These are phyloP conservation scores for Pulveroboletus sp. DNA, from an alignment of 768 basidiomycete genomes.

Conservation along the genomic window DNA sequence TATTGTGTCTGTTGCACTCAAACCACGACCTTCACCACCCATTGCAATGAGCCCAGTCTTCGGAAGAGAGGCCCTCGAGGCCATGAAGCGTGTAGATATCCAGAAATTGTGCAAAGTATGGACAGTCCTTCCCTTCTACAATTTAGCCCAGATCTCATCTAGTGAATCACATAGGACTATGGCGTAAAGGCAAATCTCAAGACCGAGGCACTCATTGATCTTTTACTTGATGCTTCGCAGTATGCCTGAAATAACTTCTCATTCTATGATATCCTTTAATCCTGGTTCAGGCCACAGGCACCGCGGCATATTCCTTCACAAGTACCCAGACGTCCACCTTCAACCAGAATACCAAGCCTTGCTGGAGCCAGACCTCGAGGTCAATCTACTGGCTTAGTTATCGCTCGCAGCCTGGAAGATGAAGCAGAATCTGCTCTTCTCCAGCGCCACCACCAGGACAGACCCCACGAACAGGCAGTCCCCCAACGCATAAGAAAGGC, in stretches of 20 bases:
- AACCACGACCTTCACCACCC: conserved; percentile 34
- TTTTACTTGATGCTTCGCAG: conserved; percentile 52
- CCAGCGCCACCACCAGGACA: conserved; percentile 15
- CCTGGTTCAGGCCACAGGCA: conserved; percentile 21
- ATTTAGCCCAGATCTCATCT: conserved; percentile 12
- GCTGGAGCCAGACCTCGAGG: conserved; percentile 25
- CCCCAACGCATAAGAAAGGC: conserved; percentile 56
- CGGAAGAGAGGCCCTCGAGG: conserved; percentile 43
- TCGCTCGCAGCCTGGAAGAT: conserved; percentile 41
- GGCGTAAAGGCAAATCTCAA: conserved; percentile 82
- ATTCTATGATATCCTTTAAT: conserved; percentile 34
- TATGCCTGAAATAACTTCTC: conserved; percentile 34
- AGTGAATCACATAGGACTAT: conserved; percentile 49
- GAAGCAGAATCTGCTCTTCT: conserved; percentile 32
- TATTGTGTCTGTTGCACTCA: conserved; percentile 43
- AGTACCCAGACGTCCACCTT: conserved; percentile 26
- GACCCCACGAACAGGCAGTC: conserved; percentile 15
- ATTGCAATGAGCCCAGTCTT: conserved; percentile 37
- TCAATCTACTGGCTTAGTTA: conserved; percentile 32
- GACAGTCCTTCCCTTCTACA: conserved; percentile 10
- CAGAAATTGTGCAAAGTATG: conserved; percentile 63
- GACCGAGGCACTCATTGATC: conserved; percentile 72
- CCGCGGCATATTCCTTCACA: conserved; percentile 19
- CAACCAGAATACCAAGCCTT: conserved; percentile 31
- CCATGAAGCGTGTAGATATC: conserved; percentile 47